Evolutionary conservation across 108 stramenopile species (phyloP).

Genomic region (Bacterosira constricta): DNA sequence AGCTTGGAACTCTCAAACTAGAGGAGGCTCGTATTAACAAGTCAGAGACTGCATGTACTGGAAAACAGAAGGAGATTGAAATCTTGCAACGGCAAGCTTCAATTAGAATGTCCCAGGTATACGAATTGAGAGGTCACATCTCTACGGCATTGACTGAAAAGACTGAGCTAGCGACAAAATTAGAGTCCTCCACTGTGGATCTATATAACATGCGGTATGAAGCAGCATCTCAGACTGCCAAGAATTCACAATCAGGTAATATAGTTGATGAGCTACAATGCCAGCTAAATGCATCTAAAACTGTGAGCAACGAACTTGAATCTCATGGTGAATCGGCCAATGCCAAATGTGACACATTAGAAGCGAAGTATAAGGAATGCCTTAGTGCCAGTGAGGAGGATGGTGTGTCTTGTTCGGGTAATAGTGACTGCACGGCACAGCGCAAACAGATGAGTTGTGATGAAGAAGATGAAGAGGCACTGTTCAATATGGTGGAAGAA

Average conservation of each 20-base stretch:
- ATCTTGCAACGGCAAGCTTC: neutral
- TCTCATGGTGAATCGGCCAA: neutral
- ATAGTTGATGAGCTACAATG: neutral
- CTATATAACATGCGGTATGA: too few relatives aligned
- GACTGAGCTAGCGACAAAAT: neutral
- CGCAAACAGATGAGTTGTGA: too few relatives aligned
- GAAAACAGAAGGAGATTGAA: neutral
- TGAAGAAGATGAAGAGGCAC: too few relatives aligned
- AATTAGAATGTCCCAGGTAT: constrained; percentile 1
- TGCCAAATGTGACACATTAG: neutral
- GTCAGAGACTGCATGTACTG: neutral
- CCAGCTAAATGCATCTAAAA: neutral
- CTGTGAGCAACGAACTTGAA: neutral
- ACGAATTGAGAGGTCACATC: neutral
- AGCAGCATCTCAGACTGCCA: too few relatives aligned
- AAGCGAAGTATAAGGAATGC: neutral
- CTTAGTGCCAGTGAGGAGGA: too few relatives aligned
- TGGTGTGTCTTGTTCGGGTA: too few relatives aligned
- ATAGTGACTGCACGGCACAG: too few relatives aligned
- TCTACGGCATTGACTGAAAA: neutral
- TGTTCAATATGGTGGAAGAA: too few relatives aligned
- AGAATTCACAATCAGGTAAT: too few relatives aligned
- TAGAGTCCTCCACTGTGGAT: too few relatives aligned
- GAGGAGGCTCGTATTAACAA: neutral
- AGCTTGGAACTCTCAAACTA: neutral